These are phyloP conservation scores for Gentiana dahurica DNA, from an alignment of 257 asterid genomes.

Conservation along the genomic window DNA sequence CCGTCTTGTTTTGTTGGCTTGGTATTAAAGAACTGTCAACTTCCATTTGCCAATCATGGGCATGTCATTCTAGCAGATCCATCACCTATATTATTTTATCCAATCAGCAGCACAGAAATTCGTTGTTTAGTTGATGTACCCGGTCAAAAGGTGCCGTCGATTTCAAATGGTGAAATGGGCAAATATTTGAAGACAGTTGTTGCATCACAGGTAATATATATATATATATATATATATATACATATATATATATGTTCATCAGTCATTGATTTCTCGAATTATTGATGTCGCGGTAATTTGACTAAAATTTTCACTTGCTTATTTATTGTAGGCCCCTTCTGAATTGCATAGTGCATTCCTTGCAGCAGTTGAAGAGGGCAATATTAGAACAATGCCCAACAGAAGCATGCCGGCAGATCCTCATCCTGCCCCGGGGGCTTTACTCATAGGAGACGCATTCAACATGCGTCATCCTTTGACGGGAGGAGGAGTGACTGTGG, in stretches of 20 bases:
- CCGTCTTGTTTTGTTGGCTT: constrained; percentile 59
- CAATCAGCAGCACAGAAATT: constrained; percentile 42
- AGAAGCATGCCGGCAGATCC: constrained; percentile 68
- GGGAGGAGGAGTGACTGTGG: constrained; percentile 73
- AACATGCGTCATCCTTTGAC: constrained; percentile 70
- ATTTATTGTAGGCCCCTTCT: constrained; percentile 34
- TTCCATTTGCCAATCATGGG: constrained; percentile 43
- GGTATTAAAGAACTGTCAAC: constrained; percentile 40
- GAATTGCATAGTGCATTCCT: constrained; percentile 39
- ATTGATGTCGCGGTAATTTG: neutral
- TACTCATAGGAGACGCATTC: constrained; percentile 62
- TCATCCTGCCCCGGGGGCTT: constrained; percentile 54
- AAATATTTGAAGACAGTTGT: constrained; percentile 36
- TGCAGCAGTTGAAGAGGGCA: constrained; percentile 41
- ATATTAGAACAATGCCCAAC: constrained; percentile 55
- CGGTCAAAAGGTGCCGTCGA: constrained; percentile 51
- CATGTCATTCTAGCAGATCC: constrained; percentile 48
- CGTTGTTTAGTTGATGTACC: constrained; percentile 53
- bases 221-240: too few species aligned
- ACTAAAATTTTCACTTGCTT: neutral
- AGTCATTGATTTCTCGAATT: neutral
- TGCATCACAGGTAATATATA: constrained; percentile 39
- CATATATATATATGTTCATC: neutral
- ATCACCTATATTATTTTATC: constrained; percentile 49
- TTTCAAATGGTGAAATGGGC: constrained; percentile 46